These are phyloP conservation scores for Cordyceps farinosa DNA, from an alignment of 2,329 filamentous ascomycete species.

Conservation along the genomic window DNA sequence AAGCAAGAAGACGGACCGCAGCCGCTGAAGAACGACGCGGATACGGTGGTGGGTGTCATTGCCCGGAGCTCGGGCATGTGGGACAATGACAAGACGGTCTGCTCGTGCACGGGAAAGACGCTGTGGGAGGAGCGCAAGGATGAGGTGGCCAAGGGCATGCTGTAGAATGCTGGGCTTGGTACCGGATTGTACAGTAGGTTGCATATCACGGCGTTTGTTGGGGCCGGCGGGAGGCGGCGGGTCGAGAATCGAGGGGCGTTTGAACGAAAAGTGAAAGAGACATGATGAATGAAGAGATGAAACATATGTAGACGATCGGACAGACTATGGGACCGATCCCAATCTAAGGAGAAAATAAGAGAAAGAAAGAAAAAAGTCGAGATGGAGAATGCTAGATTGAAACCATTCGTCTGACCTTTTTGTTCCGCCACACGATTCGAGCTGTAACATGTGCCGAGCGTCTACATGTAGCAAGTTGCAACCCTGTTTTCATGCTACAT, in stretches of 20 bases:
- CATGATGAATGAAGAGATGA: not conserved
- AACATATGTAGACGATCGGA: not conserved
- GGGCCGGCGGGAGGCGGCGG: not conserved
- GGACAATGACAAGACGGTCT: slow-evolving; percentile 98
- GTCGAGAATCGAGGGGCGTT: not conserved
- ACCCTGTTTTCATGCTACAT: not conserved
- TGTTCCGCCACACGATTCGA: not conserved
- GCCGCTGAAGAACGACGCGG: slow-evolving; percentile 67
- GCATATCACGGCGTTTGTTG: slow-evolving; percentile 5
- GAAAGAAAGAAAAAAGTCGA: not conserved
- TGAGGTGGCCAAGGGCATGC: slow-evolving; percentile 85
- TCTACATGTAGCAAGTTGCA: not conserved
- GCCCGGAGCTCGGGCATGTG: slow-evolving; percentile 95
- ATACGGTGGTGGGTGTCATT: slow-evolving; percentile 89
- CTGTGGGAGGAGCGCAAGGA: slow-evolving; percentile 96
- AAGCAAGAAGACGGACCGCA: slow-evolving; percentile 55
- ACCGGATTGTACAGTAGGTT: not conserved
- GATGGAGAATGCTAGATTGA: not conserved
- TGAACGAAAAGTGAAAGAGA: not conserved
- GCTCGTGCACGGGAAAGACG: slow-evolving; percentile 95
- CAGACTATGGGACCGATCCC: not conserved
- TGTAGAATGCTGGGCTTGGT: slow-evolving; percentile 43
- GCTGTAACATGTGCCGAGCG: not conserved
- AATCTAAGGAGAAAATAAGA: not conserved
- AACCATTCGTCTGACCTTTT: slow-evolving; percentile 7